Evolutionary conservation across 805 yeast genomes (phyloP).

Genomic region (Yarrowia sp.): DNA sequence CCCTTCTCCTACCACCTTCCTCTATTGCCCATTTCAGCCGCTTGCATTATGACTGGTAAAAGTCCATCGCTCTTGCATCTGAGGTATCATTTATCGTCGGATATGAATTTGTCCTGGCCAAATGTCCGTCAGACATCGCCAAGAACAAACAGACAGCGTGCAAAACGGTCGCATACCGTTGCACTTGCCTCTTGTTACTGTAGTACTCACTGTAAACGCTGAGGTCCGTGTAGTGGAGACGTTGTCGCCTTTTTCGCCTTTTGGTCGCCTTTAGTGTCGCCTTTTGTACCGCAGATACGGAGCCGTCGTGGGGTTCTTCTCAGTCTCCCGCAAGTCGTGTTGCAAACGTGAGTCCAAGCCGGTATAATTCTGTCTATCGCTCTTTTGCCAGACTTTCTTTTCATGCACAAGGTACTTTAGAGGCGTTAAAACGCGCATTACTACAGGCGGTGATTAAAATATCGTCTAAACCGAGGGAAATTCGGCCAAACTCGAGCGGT

Average conservation of each 20-base stretch:
- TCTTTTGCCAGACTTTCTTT: constrained; percentile 27
- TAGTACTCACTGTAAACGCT: not conserved
- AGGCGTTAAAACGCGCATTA: constrained; percentile 35
- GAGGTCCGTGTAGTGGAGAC: no score
- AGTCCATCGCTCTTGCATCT: no score
- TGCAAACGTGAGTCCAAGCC: constrained; percentile 2
- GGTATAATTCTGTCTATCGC: constrained; percentile 4
- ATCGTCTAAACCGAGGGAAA: not conserved
- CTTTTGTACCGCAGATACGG: not conserved
- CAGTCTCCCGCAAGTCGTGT: not conserved
- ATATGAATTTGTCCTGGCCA: no score
- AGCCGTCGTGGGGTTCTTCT: not conserved
- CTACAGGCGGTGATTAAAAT: constrained; percentile 2
- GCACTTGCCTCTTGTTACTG: no score
- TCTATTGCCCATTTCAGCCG: no score
- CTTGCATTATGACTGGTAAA: no score
- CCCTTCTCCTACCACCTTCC: no score
- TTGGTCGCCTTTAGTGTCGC: not conserved
- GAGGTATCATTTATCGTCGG: no score
- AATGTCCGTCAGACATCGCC: no score
- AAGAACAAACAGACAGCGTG: no score
- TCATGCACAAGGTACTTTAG: constrained; percentile 33
- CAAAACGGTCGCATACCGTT: no score
- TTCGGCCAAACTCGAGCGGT: not conserved
- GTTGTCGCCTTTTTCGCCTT: no score